Evolutionary conservation across 2,329 filamentous ascomycete genomes (phyloP).

Genomic region (Myotisia sp.): DNA sequence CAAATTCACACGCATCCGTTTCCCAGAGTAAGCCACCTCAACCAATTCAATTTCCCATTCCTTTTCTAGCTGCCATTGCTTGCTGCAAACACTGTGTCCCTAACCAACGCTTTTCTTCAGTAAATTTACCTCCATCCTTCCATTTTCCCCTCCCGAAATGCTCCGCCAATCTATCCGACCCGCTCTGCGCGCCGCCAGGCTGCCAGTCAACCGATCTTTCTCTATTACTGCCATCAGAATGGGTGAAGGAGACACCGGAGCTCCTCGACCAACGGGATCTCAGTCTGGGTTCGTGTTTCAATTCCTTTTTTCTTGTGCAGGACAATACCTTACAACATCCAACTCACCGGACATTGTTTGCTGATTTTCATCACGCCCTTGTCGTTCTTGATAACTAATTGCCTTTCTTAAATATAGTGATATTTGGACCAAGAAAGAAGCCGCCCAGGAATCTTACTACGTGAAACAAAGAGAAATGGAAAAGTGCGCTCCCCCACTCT

Average conservation of each 20-base stretch:
- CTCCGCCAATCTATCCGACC: conserved; percentile 51
- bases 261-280: conserved; percentile 21
- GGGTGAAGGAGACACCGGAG: conserved; percentile 56
- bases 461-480: conserved; percentile 78
- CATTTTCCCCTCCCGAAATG: conserved; percentile 37
- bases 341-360: background rate
- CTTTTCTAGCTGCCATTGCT: too few species aligned
- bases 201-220: conserved; percentile 43
- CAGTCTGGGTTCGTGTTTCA: conserved; percentile 24
- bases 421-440: conserved; percentile 82
- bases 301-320: background rate
- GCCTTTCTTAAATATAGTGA: conserved; percentile 44
- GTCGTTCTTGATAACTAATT: conserved; percentile 1
- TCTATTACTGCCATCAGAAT: conserved; percentile 49
- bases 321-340: too few species aligned
- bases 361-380: background rate
- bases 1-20: too few species aligned
- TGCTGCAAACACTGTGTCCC: too few species aligned
- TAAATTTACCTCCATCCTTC: too few species aligned
- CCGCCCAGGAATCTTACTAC: conserved; percentile 69
- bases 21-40: too few species aligned
- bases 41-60: too few species aligned
- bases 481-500: conserved; percentile 43
- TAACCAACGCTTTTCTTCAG: too few species aligned
- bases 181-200: conserved; percentile 40